Evolutionary conservation across 768 basidiomycete genomes (phyloP).

Genomic region (Kwoniella newhampshirensis): DNA sequence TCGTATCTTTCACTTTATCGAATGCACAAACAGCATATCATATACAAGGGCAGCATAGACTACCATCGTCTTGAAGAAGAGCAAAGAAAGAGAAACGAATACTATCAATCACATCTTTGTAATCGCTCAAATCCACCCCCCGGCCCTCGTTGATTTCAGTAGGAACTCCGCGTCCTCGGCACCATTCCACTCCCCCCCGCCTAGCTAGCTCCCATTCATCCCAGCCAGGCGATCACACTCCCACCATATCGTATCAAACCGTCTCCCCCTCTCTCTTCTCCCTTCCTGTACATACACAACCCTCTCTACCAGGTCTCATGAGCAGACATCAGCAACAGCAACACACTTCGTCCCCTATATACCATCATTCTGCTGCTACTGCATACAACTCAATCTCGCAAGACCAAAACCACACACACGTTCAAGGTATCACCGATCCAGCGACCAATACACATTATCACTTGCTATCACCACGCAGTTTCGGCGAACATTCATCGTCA

Average conservation of each 20-base stretch:
- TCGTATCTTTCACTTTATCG: not conserved
- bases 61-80: not conserved
- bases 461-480: not conserved
- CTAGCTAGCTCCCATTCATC: not conserved
- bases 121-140: not conserved
- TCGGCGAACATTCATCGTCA: not conserved
- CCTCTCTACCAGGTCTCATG: slow-evolving; percentile 14
- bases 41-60: not conserved
- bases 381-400: too few relatives aligned
- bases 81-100: not conserved
- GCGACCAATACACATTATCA: slow-evolving; percentile 1
- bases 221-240: not conserved
- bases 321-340: slow-evolving; percentile 21
- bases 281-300: not conserved
- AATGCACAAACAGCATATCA: not conserved
- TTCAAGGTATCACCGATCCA: slow-evolving; percentile 11
- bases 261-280: not conserved
- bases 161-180: not conserved
- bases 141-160: not conserved
- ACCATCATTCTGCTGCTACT: slow-evolving; percentile 1
- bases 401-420: slow-evolving; percentile 10
- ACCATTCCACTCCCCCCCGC: not conserved
- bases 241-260: slow-evolving; percentile 7
- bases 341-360: slow-evolving; percentile 16
- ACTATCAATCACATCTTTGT: not conserved